Evolutionary conservation across 2,329 filamentous ascomycete genomes (phyloP).

Genomic region (Thelonectria blattea): DNA sequence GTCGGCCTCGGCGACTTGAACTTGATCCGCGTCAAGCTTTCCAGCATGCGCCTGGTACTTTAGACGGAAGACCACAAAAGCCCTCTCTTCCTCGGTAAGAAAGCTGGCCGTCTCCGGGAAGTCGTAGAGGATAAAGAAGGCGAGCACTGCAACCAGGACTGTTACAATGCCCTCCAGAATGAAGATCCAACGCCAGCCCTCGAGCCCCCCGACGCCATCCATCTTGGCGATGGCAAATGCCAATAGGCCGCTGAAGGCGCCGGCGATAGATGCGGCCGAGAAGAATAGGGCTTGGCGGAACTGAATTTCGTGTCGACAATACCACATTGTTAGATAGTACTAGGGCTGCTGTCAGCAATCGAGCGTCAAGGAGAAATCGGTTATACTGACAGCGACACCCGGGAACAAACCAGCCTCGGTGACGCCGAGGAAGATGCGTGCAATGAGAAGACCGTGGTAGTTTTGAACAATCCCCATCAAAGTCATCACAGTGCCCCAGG

Average conservation of each 20-base stretch:
- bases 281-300: slow-evolving; percentile 76
- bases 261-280: slow-evolving; percentile 79
- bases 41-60: slow-evolving; percentile 62
- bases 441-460: slow-evolving; percentile 53
- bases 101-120: slow-evolving; percentile 82
- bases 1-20: slow-evolving; percentile 67
- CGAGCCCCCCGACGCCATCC: slow-evolving; percentile 65
- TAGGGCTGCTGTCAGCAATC: slow-evolving; percentile 19
- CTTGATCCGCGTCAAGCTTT: slow-evolving; percentile 21
- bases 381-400: slow-evolving; percentile 58
- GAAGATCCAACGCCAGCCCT: slow-evolving; percentile 71
- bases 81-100: slow-evolving; percentile 72
- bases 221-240: slow-evolving; percentile 74
- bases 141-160: slow-evolving; percentile 67
- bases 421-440: slow-evolving; percentile 67
- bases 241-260: slow-evolving; percentile 76
- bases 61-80: slow-evolving; percentile 73
- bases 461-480: slow-evolving; percentile 60
- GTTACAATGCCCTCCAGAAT: slow-evolving; percentile 75
- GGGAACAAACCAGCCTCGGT: slow-evolving; percentile 71
- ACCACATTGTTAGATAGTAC: slow-evolving; percentile 65
- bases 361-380: not conserved
- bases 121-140: slow-evolving; percentile 78
- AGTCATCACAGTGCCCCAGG: slow-evolving; percentile 58
- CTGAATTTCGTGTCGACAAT: slow-evolving; percentile 62